A percentile compares a stretch with the other conserved stretches of the same genome.
phyloP scores from a whole-genome alignment of 371 early-diverging fungal species.

The Rhizopus sp. region DNA sequence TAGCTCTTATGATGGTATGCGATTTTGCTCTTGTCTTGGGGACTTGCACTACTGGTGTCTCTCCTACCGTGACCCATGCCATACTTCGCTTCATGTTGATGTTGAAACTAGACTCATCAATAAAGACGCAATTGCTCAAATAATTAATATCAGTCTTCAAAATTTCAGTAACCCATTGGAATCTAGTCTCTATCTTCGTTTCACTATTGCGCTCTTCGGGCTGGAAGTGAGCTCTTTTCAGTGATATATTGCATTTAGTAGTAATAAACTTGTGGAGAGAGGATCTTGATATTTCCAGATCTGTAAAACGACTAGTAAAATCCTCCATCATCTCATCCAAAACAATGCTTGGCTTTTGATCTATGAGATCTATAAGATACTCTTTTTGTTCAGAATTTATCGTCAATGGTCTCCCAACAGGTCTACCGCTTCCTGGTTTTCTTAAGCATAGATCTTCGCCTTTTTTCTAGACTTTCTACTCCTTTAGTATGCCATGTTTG shows the following conservation, averaged over 20 bases:
- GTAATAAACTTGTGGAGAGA: conserved; percentile 4
- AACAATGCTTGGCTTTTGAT: conserved; percentile 12
- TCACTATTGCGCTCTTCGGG: conserved; percentile 6
- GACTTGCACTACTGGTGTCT: conserved; percentile 4
- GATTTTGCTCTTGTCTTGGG: conserved; percentile 5
- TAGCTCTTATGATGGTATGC: conserved; percentile 6
- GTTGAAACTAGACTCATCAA: conserved; percentile 8
- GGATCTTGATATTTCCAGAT: conserved; percentile 4
- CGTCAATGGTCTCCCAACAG: conserved; percentile 6
- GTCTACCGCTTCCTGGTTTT: conserved; percentile 13
- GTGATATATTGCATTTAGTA: not conserved
- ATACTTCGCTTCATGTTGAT: conserved; percentile 11
- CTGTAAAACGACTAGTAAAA: not conserved
- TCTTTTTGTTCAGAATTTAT: conserved; percentile 8
- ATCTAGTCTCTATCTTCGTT: conserved; percentile 6
- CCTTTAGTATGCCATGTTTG: conserved; percentile 11
- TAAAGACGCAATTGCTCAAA: conserved; percentile 15
- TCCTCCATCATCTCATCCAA: conserved; percentile 13
- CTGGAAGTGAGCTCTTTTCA: conserved; percentile 8
- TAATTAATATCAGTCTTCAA: conserved; percentile 12
- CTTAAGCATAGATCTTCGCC: conserved; percentile 2
- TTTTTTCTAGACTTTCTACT: conserved; percentile 4
- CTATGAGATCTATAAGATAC: not conserved
- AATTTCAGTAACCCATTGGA: conserved; percentile 3
- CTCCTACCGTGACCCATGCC: conserved; percentile 6